Percentiles rank a stretch among this genome's conserved stretches.
These are phyloP conservation scores for Penicillium decumbens DNA, from an alignment of 2,329 filamentous ascomycete species.

Conservation along the genomic window DNA sequence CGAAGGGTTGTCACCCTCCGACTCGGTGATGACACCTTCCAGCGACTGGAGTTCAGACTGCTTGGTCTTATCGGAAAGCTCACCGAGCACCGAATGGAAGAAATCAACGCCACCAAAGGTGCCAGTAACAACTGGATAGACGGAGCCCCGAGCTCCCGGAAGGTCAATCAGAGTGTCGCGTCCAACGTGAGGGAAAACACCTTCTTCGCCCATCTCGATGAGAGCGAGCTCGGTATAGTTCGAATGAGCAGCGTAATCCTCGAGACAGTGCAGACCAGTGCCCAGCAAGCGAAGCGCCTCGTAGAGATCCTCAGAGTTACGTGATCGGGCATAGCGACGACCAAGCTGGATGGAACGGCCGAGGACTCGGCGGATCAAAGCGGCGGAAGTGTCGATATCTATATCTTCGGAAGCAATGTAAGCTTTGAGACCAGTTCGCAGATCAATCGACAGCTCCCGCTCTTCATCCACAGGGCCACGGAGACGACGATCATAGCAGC, in stretches of 20 bases:
- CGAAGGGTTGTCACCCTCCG: constrained; percentile 58
- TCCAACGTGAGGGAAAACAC: constrained; percentile 85
- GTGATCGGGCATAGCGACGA: constrained; percentile 62
- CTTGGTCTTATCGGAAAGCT: constrained; percentile 80
- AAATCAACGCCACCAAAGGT: constrained; percentile 96
- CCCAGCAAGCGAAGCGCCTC: constrained; percentile 83
- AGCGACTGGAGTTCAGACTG: constrained; percentile 88
- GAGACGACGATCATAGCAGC: constrained; percentile 73
- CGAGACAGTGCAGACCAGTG: constrained; percentile 83
- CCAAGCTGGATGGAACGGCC: constrained; percentile 71
- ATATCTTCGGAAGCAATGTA: constrained; percentile 84
- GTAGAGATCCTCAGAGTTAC: constrained; percentile 71
- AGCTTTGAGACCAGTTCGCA: constrained; percentile 74
- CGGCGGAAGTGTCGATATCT: constrained; percentile 76
- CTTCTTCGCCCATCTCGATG: constrained; percentile 75
- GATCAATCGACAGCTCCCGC: constrained; percentile 73
- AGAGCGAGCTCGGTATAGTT: constrained; percentile 88
- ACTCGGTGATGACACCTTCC: constrained; percentile 69
- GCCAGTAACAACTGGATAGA: constrained; percentile 82
- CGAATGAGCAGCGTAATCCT: constrained; percentile 89
- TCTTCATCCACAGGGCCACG: constrained; percentile 76
- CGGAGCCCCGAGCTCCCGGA: constrained; percentile 58
- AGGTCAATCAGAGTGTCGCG: constrained; percentile 66
- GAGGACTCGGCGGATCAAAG: constrained; percentile 70
- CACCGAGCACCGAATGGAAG: constrained; percentile 75